These are phyloP conservation scores for Litchi chinensis DNA, from an alignment of 345 rosid genomes.

Conservation along the genomic window DNA sequence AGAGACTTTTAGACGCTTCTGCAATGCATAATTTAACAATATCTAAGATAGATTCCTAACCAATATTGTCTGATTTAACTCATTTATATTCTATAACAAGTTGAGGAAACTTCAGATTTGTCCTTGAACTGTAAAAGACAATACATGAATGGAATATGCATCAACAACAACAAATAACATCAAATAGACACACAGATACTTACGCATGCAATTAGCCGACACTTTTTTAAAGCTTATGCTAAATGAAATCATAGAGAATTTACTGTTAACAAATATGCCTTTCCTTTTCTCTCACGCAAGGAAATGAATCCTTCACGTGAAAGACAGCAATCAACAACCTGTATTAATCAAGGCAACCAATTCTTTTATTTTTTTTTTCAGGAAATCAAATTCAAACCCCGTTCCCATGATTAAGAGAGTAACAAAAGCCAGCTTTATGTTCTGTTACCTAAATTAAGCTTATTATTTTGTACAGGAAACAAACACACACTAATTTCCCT, in stretches of 20 bases:
- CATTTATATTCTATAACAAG: neutral
- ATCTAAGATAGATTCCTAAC: neutral
- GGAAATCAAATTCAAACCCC: neutral
- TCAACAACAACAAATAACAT: neutral
- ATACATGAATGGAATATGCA: neutral
- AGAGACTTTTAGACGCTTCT: neutral
- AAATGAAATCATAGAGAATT: neutral
- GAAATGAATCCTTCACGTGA: neutral
- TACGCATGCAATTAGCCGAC: neutral
- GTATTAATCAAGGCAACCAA: neutral
- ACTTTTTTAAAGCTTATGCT: conserved; percentile 1
- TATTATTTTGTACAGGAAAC: neutral
- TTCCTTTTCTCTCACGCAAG: conserved; percentile 4
- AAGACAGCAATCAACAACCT: neutral
- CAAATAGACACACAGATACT: neutral
- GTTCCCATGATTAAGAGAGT: neutral
- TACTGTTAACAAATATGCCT: neutral
- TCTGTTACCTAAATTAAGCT: neutral
- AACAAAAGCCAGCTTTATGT: neutral
- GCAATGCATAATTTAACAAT: neutral
- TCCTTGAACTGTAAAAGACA: neutral
- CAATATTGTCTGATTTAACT: neutral
- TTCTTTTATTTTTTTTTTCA: neutral
- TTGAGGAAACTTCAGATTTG: neutral
- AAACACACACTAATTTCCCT: neutral